phyloP scores from a whole-genome alignment of 2,329 filamentous ascomycete genomes.

The Colletotrichum incanum region DNA sequence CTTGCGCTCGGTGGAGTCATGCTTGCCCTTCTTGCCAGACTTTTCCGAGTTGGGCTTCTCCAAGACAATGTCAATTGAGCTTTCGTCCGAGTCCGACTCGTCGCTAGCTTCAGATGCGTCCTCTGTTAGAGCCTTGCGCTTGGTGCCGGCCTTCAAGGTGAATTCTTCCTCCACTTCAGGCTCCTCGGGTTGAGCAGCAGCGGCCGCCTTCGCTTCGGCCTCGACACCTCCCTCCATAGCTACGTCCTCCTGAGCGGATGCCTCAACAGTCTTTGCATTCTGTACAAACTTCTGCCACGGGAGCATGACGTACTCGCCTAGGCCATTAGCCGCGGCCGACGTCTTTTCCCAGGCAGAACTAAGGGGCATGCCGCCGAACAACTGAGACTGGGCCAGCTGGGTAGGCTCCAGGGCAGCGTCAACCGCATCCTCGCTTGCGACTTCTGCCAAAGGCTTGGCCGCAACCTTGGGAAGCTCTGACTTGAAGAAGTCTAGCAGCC shows the following conservation, averaged over 20 bases:
- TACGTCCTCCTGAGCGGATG: constrained; percentile 48
- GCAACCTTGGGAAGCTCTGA: constrained; percentile 53
- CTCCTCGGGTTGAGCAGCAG: constrained; percentile 48
- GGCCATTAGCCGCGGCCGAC: constrained; percentile 36
- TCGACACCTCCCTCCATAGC: constrained; percentile 39
- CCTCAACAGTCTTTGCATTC: constrained; percentile 26
- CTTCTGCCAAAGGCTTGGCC: constrained; percentile 46
- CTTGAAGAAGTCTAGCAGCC: constrained; percentile 77
- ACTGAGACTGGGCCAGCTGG: constrained; percentile 63
- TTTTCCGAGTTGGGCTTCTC: constrained; percentile 13
- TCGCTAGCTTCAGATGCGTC: constrained; percentile 48
- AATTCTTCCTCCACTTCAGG: constrained; percentile 60
- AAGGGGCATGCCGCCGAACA: constrained; percentile 69
- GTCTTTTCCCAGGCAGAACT: constrained; percentile 66
- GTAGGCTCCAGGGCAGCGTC: constrained; percentile 43
- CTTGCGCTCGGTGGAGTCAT: constrained; percentile 28
- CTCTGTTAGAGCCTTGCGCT: constrained; percentile 63
- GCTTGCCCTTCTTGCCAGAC: constrained; percentile 6
- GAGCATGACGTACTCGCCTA: constrained; percentile 61
- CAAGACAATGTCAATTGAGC: constrained; percentile 36
- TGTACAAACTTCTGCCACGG: constrained; percentile 65
- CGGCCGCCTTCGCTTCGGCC: constrained; percentile 46
- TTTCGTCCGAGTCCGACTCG: constrained; percentile 49
- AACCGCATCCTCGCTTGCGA: constrained; percentile 47
- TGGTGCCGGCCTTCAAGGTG: constrained; percentile 69